Conservation (phyloP, 345 rosid genomes). For the Rhodomyrtus tomentosa region DNA sequence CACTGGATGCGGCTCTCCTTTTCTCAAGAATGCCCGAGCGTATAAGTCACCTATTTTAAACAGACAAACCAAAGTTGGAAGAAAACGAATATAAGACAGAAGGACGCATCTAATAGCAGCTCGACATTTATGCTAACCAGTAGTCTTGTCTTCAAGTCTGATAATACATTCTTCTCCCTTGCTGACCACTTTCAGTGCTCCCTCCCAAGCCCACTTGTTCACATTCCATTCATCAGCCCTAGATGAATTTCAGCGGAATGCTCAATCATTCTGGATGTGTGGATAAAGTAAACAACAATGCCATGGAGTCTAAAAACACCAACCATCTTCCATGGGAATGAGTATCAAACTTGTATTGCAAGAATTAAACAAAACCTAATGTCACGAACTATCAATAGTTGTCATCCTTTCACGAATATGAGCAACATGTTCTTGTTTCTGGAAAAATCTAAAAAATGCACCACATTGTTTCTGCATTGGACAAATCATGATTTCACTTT, state of each 20-base stretch:
- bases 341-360: background rate
- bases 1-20: constrained; percentile 91
- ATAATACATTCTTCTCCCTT: constrained; percentile 97
- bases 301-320: background rate
- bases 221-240: constrained; percentile 99
- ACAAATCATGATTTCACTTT: background rate
- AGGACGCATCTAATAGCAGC: background rate
- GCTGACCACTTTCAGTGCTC: constrained; percentile 69
- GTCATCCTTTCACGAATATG: background rate
- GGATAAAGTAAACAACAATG: background rate
- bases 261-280: background rate
- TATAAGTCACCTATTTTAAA: constrained; percentile 59
- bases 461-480: background rate
- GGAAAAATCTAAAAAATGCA: background rate
- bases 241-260: constrained; percentile 3
- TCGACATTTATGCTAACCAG: constrained; percentile 28
- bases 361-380: background rate
- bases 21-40: constrained; percentile 88
- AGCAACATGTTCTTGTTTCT: background rate
- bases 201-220: constrained; percentile 99
- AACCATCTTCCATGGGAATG: background rate
- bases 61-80: background rate
- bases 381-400: background rate
- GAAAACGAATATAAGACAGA: background rate
- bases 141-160: constrained; percentile 82